phyloP scores from a whole-genome alignment of 257 asterid genomes.

The Avicennia marina region DNA sequence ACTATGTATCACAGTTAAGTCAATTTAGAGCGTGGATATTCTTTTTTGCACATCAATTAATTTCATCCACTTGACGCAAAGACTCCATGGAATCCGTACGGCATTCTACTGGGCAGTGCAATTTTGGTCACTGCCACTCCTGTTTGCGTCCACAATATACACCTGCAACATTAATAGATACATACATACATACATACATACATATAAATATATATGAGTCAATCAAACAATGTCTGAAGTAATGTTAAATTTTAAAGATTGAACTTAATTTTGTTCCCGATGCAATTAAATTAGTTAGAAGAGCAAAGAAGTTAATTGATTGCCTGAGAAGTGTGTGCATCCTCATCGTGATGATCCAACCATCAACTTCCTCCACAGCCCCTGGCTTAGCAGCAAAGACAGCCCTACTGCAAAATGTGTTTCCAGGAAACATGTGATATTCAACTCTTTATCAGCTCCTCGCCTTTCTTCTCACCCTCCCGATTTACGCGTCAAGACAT shows the following conservation, averaged over 20 bases:
- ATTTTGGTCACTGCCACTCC: conserved; percentile 24
- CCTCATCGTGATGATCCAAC: conserved; percentile 38
- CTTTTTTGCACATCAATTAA: too few species aligned
- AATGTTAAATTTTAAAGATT: too few species aligned
- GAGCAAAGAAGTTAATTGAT: neutral
- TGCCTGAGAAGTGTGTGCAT: conserved; percentile 20
- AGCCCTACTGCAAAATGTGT: conserved; percentile 24
- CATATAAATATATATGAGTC: too few species aligned
- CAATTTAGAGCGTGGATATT: too few species aligned
- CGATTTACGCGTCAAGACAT: too few species aligned
- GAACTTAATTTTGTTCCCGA: too few species aligned
- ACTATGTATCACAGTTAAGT: too few species aligned
- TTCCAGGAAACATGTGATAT: conserved; percentile 19
- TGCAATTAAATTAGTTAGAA: too few species aligned
- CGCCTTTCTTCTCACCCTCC: neutral
- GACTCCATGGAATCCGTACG: conserved; percentile 38
- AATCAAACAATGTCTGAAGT: too few species aligned
- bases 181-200: neutral
- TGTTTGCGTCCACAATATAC: conserved; percentile 30
- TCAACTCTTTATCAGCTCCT: conserved; percentile 11
- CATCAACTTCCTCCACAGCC: conserved; percentile 26
- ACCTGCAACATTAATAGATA: conserved; percentile 13
- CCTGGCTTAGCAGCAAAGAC: conserved; percentile 18
- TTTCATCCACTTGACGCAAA: conserved; percentile 3
- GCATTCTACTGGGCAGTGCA: conserved; percentile 30